Evolutionary conservation across 1,284 basidiomycete genomes (phyloP).

Genomic region (Malassezia arunalokei): DNA sequence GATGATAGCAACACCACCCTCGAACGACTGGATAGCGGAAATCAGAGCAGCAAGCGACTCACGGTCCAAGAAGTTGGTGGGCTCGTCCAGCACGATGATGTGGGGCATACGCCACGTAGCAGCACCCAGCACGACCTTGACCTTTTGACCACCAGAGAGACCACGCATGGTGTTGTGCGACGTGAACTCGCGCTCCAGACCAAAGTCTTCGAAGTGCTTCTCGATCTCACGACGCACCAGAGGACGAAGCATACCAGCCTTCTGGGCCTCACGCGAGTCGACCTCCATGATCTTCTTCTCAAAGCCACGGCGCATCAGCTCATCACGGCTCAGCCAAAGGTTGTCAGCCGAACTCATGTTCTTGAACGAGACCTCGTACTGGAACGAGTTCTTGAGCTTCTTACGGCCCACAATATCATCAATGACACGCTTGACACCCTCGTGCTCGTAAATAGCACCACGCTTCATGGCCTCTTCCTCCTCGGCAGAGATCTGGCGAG

Average conservation of each 20-base stretch:
- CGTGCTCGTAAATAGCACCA: conserved; percentile 40
- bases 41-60: conserved; percentile 46
- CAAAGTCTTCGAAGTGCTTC: conserved; percentile 46
- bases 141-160: conserved; percentile 47
- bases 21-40: conserved; percentile 41
- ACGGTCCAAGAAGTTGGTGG: conserved; percentile 47
- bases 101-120: conserved; percentile 45
- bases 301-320: conserved; percentile 41
- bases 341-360: conserved; percentile 45
- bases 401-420: conserved; percentile 44
- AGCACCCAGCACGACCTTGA: conserved; percentile 46
- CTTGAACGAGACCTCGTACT: conserved; percentile 47
- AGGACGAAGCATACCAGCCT: conserved; percentile 42
- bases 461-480: conserved; percentile 42
- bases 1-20: conserved; percentile 45
- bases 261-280: conserved; percentile 42
- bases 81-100: conserved; percentile 46
- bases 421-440: conserved; percentile 45
- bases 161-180: conserved; percentile 47
- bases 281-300: conserved; percentile 43
- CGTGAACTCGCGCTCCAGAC: conserved; percentile 46
- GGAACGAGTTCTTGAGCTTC: conserved; percentile 47
- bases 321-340: conserved; percentile 41
- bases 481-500: conserved; percentile 32
- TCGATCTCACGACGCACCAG: conserved; percentile 46